These are phyloP conservation scores for Flagelloscypha sp. DNA, from an alignment of 768 basidiomycete genomes.

Conservation along the genomic window DNA sequence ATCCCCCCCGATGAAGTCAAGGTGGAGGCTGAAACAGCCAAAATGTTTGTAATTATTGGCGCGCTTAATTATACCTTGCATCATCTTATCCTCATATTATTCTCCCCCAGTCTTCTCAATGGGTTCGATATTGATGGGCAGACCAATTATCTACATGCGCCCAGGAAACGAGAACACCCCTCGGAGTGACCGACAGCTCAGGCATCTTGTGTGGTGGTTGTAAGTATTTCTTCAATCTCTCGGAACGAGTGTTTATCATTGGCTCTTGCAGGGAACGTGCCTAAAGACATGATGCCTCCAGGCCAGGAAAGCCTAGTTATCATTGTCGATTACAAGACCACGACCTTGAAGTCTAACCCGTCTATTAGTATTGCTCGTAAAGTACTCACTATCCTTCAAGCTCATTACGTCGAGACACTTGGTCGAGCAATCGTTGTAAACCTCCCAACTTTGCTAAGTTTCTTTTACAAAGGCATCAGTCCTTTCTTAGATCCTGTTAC, in stretches of 20 bases:
- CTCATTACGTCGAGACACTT: constrained; percentile 85
- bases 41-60: too few species aligned
- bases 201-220: constrained; percentile 84
- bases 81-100: background rate
- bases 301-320: constrained; percentile 79
- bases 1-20: constrained; percentile 75
- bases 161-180: constrained; percentile 84
- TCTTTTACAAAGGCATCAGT: constrained; percentile 77
- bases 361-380: constrained; percentile 75
- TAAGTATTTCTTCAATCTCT: constrained; percentile 29
- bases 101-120: constrained; percentile 51
- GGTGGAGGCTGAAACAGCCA: constrained; percentile 77
- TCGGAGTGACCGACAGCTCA: constrained; percentile 65
- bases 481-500: constrained; percentile 88
- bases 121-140: constrained; percentile 81
- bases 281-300: constrained; percentile 79
- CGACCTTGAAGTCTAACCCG: constrained; percentile 76
- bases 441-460: constrained; percentile 62
- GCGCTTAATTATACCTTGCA: constrained; percentile 16
- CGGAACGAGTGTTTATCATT: background rate
- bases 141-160: constrained; percentile 86
- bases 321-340: constrained; percentile 78
- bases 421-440: constrained; percentile 80
- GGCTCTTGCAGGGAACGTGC: constrained; percentile 63
- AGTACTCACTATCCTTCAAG: constrained; percentile 71